Percentiles rank a stretch among this genome's conserved stretches.
These are phyloP conservation scores for Sungouiozyma ichnusensis DNA, from an alignment of 805 yeast species.

Conservation along the genomic window DNA sequence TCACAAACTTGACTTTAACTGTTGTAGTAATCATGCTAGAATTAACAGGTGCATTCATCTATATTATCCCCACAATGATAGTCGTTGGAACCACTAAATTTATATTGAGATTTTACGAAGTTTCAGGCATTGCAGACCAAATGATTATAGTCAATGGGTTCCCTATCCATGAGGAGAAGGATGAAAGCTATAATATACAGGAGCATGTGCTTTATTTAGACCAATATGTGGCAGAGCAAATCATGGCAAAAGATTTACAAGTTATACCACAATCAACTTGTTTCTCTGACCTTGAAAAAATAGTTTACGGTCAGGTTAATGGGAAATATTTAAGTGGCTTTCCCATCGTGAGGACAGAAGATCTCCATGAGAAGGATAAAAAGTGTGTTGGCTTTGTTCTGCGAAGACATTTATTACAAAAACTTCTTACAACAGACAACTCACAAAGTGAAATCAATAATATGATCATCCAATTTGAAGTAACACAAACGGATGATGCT, in stretches of 20 bases:
- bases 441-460: slow-evolving; percentile 23
- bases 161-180: slow-evolving; percentile 46
- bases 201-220: slow-evolving; percentile 44
- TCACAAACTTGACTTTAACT: slow-evolving; percentile 82
- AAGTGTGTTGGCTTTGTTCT: slow-evolving; percentile 30
- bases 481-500: neutral
- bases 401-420: slow-evolving; percentile 18
- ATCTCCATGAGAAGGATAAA: slow-evolving; percentile 29
- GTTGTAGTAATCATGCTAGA: slow-evolving; percentile 95
- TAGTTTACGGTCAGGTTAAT: slow-evolving; percentile 18
- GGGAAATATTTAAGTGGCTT: slow-evolving; percentile 35
- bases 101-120: slow-evolving; percentile 67
- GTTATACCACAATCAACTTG: slow-evolving; percentile 18
- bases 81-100: slow-evolving; percentile 81
- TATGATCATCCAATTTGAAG: slow-evolving; percentile 7
- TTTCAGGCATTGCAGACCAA: slow-evolving; percentile 90
- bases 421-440: slow-evolving; percentile 10
- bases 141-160: slow-evolving; percentile 83
- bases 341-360: slow-evolving; percentile 40
- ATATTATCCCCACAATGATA: slow-evolving; percentile 91
- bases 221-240: slow-evolving; percentile 37
- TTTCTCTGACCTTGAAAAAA: slow-evolving; percentile 17
- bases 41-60: slow-evolving; percentile 86
- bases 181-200: slow-evolving; percentile 44
- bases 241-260: slow-evolving; percentile 44